Conservation (phyloP, 257 asterid genomes). For the Vinca minor region DNA sequence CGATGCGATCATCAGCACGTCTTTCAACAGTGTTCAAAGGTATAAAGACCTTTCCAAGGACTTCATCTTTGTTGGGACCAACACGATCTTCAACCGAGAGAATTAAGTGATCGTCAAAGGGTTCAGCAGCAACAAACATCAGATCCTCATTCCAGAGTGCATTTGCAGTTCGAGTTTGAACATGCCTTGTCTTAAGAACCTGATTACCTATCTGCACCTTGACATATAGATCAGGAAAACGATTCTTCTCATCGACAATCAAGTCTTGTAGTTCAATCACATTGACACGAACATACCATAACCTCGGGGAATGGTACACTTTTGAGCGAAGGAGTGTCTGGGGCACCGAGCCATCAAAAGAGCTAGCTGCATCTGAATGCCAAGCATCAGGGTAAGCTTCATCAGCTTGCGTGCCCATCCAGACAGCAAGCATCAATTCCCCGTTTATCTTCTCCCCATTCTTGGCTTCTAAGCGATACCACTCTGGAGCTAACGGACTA, state of each 20-base stretch:
- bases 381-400: slow-evolving; percentile 95
- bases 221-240: slow-evolving; percentile 44
- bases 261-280: slow-evolving; percentile 88
- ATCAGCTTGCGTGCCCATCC: slow-evolving; percentile 97
- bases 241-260: slow-evolving; percentile 48
- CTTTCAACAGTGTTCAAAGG: slow-evolving; percentile 53
- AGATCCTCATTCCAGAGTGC: slow-evolving; percentile 77
- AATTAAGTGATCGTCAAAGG: slow-evolving; percentile 67
- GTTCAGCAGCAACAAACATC: slow-evolving; percentile 91
- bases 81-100: slow-evolving; percentile 65
- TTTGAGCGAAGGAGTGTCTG: slow-evolving; percentile 62
- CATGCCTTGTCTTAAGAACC: slow-evolving; percentile 48
- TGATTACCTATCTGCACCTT: slow-evolving; percentile 77
- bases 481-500: slow-evolving; percentile 94
- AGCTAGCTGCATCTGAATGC: slow-evolving; percentile 65
- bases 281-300: slow-evolving; percentile 77
- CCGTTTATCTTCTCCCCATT: slow-evolving; percentile 59
- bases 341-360: slow-evolving; percentile 37
- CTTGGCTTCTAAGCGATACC: slow-evolving; percentile 71
- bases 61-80: slow-evolving; percentile 63
- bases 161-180: slow-evolving; percentile 46
- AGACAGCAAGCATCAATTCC: slow-evolving; percentile 83
- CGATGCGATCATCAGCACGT: slow-evolving; percentile 56
- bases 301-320: slow-evolving; percentile 75
- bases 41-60: slow-evolving; percentile 49